Base-by-base conservation (phyloP, 2,329 filamentous ascomycete genomes). In the Hymenoscyphus linearis region DNA sequence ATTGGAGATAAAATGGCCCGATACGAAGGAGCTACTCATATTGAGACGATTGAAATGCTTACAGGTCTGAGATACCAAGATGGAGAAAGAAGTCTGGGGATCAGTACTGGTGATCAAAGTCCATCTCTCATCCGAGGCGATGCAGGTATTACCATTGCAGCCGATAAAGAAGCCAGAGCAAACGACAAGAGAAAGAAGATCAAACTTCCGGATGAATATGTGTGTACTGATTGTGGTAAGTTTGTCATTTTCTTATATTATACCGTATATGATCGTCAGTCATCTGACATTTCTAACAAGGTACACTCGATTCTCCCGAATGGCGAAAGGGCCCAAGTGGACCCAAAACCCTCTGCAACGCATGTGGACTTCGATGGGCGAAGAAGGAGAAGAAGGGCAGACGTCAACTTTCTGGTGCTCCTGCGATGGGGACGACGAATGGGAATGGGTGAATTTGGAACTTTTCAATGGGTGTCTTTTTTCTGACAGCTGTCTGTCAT, bases 321-420 rank as follows among this genome's bases (percentile, higher is more conserved):
- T 98, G 93, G 93, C 83, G 93, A 64, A 97, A 96, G 74, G 93
- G 93, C 0, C 93, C 93, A 0, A 91, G 85, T 65, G 93, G 93
- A 2, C 93, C 93, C 1, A 97, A 98, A 76, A 97, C 93, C 9
- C 78, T 98, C 13, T 98, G 93, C 76, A 98, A 98, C 77, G 93
- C 93, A 7, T 98, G 93, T 73, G 93, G 93, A 40, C 77, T 89
- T 34, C 80, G 86, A 58, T 89, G 86, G 86, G 85, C 86, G 16
- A 86, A 90, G 83, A 92, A 90, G 72, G 90, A 95, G 72, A 95
- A 95, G 80, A 93, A 91, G 69, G 40, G n/a, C 2, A 79, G 66
- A 55, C 55, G 63, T 12, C 55, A 59, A 13, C n/a, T 2, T 22
- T n/a, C 40, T 1, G n/a, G 18, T 10, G n/a, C 40, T 10, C 13